Conservation (phyloP, 345 rosid species). For the Atalantia buxifolia region DNA sequence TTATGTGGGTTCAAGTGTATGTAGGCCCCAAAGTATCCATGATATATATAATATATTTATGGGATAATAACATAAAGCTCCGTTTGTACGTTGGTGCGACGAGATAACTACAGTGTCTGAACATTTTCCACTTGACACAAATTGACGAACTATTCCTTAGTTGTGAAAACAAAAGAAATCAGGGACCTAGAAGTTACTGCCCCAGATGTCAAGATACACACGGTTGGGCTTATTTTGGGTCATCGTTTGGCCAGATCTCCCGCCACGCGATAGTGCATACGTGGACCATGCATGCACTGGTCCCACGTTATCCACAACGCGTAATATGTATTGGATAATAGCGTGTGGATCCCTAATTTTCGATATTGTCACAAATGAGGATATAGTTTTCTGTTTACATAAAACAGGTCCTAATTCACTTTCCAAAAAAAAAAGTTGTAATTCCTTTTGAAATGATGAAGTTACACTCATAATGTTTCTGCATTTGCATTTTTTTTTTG, state of each 20-base stretch:
- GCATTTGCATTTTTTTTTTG: no score
- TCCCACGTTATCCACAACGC: neutral
- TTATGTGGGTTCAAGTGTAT: neutral
- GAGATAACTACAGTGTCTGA: neutral
- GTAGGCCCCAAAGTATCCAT: neutral
- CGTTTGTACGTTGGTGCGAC: neutral
- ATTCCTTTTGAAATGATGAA: neutral
- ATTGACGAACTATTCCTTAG: neutral
- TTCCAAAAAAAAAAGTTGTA: no score
- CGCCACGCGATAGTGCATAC: neutral
- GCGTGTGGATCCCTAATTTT: neutral
- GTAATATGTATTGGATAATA: no score
- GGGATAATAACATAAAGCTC: neutral
- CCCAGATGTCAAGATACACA: neutral
- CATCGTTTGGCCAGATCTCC: neutral
- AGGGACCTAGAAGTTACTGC: neutral
- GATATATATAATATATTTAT: no score
- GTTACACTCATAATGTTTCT: neutral
- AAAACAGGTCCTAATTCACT: neutral
- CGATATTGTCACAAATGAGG: neutral
- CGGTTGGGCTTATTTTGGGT: neutral
- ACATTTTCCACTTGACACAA: neutral
- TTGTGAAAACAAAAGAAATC: neutral
- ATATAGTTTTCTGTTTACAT: neutral
- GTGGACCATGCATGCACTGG: neutral